Evolutionary conservation across 768 basidiomycete genomes (phyloP), one percentile per base, ranked within the genome.

Genomic region (Boletus fagicola): DNA sequence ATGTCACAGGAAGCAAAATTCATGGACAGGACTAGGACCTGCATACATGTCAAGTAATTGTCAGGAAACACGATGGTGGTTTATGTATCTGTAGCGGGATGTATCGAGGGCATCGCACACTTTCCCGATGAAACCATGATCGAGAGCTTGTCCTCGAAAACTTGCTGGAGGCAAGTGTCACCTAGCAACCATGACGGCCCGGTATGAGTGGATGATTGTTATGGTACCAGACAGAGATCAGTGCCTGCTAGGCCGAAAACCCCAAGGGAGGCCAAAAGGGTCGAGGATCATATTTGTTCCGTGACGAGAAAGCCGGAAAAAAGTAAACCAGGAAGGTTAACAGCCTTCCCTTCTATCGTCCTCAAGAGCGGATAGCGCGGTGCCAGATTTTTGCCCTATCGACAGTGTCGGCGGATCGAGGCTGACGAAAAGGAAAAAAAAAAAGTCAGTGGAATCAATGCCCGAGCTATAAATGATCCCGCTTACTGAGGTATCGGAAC

Each of bases 401-500:
- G 33, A 49, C 44, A 4, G 4, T 1, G 30, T 35, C 47, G 26
- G 53, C 28, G n/a, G 33, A 47, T 52, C 38, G 45, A 53, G 2
- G 24, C 67, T 66, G 33, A 36, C 38, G n/a, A 31, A 57, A 47
- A 50, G 30, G 2, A 49, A 22, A 7, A 35, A 36, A 38, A 50
- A 57, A 52, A 36, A 7, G 58, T 68, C 65, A 68, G 68, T 51
- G 8, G 54, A 59, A 43, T 49, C 4, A 51, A 28, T 39, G 40
- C 31, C 36, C 39, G 38, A 51, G 22, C 15, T 30, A 54, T 51
- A 54, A 58, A 47, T n/a, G 28, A 62, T 60, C 49, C 35, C 65
- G 68, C 67, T 69, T 62, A 68, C 67, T 57, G 62, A 49, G 36
- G 16, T 24, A 51, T 49, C 44, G n/a, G 15, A 62, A 57, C 39